Percentiles rank a stretch among this genome's conserved stretches.
Conservation (phyloP, 202 grass and related monocot species). For the Dendrocalamus latiflorus region DNA sequence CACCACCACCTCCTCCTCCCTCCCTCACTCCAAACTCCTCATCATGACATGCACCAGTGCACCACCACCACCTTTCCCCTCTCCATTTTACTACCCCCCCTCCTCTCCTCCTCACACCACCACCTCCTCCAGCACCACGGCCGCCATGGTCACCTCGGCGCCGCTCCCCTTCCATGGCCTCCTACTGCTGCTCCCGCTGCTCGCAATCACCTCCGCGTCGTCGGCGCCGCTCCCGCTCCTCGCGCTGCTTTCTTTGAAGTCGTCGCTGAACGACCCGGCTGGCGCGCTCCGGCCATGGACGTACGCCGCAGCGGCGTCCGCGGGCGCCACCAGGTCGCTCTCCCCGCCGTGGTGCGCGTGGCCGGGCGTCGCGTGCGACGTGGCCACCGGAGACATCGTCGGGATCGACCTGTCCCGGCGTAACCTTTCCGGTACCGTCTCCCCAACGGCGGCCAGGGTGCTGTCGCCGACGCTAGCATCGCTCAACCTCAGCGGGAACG, state of each 20-base stretch:
- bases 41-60: conserved; percentile 58
- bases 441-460: conserved; percentile 43
- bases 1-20: conserved; percentile 21
- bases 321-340: too few relatives aligned
- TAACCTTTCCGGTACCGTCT: conserved; percentile 68
- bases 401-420: conserved; percentile 65
- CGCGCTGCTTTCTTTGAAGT: too few relatives aligned
- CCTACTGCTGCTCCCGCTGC: conserved; percentile 33
- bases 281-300: too few relatives aligned
- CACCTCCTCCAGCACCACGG: not conserved
- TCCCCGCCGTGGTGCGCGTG: too few relatives aligned
- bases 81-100: conserved; percentile 52
- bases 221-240: conserved; percentile 59
- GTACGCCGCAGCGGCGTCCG: too few relatives aligned
- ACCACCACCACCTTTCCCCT: conserved; percentile 30
- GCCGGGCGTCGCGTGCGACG: conserved; percentile 51
- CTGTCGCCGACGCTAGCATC: conserved; percentile 46
- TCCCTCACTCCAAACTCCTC: conserved; percentile 11
- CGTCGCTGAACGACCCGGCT: too few relatives aligned
- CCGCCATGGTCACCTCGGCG: not conserved
- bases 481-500: conserved; percentile 69
- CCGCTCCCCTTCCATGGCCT: conserved; percentile 1
- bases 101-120: not conserved
- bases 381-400: conserved; percentile 36
- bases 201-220: conserved; percentile 42